Percentiles rank a stretch among this genome's conserved stretches.
Conservation (phyloP, 2,329 filamentous ascomycete genomes). For the Ceratocystis albifundus region DNA sequence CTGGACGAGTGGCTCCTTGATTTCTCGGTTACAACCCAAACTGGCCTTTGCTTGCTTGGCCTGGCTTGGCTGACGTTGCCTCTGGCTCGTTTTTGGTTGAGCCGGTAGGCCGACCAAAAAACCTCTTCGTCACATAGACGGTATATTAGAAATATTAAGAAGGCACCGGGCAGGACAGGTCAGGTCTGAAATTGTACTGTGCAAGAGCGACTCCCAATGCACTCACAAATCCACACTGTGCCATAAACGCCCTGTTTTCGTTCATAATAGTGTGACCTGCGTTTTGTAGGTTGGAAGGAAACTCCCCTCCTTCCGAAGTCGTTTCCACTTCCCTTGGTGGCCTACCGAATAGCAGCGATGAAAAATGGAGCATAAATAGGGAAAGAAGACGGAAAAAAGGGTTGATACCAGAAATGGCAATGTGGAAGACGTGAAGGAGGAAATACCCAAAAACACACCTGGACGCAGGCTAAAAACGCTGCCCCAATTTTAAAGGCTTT, state of each 20-base stretch:
- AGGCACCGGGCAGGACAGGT: no score
- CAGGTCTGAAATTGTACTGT: no score
- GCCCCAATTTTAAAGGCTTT: no score
- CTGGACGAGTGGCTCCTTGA: background rate
- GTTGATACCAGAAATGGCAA: background rate
- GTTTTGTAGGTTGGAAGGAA: background rate
- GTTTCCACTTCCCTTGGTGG: background rate
- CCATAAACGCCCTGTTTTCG: background rate
- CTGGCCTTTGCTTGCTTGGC: background rate
- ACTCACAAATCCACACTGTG: background rate
- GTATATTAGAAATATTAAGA: background rate
- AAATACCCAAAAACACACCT: background rate
- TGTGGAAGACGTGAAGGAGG: no score
- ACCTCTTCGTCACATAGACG: background rate
- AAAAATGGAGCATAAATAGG: background rate
- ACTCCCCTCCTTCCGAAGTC: background rate
- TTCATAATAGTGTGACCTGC: background rate
- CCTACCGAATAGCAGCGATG: background rate
- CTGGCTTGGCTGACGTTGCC: background rate
- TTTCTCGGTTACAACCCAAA: background rate
- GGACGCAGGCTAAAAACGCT: background rate
- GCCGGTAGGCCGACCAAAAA: background rate
- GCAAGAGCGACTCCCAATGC: background rate
- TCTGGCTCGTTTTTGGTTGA: background rate
- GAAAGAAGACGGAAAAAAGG: slow-evolving; percentile 2